Evolutionary conservation across 1,139 yeast species (phyloP).

Genomic region (Saccharomycopsis hybrid): DNA sequence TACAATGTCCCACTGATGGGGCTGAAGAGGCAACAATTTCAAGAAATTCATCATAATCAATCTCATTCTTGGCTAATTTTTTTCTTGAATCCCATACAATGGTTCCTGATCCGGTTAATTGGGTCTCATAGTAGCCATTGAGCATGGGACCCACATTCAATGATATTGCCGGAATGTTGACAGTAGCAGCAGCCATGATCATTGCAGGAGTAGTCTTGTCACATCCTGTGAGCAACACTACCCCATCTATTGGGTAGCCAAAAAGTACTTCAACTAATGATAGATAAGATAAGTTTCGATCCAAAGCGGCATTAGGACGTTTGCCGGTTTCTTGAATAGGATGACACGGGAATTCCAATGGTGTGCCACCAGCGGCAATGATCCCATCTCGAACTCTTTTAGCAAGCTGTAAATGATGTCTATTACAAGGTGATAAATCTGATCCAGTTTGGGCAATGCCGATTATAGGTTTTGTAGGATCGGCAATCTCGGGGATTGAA

Average conservation of each 20-base stretch:
- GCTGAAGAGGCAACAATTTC: constrained; percentile 88
- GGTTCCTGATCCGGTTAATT: constrained; percentile 27
- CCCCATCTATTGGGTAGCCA: constrained; percentile 27
- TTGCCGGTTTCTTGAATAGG: constrained; percentile 28
- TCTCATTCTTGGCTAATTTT: constrained; percentile 30
- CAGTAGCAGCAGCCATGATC: constrained; percentile 31
- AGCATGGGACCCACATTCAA: constrained; percentile 33
- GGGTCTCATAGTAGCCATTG: constrained; percentile 27
- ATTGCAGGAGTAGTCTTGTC: constrained; percentile 33
- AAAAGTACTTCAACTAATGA: constrained; percentile 26
- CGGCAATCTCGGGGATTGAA: constrained; percentile 25
- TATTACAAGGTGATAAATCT: constrained; percentile 26
- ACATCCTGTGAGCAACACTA: constrained; percentile 31
- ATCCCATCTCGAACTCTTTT: constrained; percentile 27
- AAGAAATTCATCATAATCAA: constrained; percentile 68
- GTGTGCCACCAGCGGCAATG: constrained; percentile 25
- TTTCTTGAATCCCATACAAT: constrained; percentile 26
- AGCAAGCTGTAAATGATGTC: constrained; percentile 26
- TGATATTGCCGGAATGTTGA: constrained; percentile 30
- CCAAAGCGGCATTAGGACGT: constrained; percentile 26
- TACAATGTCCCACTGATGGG: constrained; percentile 98
- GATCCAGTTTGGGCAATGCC: constrained; percentile 28
- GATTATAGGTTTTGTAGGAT: constrained; percentile 26
- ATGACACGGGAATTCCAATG: constrained; percentile 27
- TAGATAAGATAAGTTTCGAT: constrained; percentile 25